Evolutionary conservation across 2,329 filamentous ascomycete species (phyloP).

Genomic region (Apiospora koreana): DNA sequence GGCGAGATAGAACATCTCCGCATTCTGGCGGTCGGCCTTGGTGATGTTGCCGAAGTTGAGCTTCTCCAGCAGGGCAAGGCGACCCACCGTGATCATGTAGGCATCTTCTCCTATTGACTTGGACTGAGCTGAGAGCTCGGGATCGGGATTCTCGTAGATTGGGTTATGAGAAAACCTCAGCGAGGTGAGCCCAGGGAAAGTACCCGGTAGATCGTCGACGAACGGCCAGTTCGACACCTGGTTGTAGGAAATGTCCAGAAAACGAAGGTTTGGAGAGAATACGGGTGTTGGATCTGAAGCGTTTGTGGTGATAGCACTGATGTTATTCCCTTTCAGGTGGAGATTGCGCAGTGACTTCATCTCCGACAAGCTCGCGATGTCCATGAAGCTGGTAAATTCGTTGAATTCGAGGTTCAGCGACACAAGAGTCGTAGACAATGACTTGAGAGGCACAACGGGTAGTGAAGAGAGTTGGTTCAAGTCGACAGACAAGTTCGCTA

Average conservation of each 20-base stretch:
- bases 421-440: constrained; percentile 54
- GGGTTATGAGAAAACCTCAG: constrained; percentile 87
- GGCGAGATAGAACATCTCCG: constrained; percentile 90
- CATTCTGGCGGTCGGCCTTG: constrained; percentile 75
- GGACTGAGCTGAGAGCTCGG: constrained; percentile 28
- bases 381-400: constrained; percentile 59
- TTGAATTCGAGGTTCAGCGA: constrained; percentile 75
- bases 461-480: constrained; percentile 60
- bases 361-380: constrained; percentile 54
- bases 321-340: constrained; percentile 77
- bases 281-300: constrained; percentile 38
- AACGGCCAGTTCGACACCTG: constrained; percentile 69
- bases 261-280: constrained; percentile 58
- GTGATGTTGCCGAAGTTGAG: constrained; percentile 77
- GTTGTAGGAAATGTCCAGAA: constrained; percentile 76
- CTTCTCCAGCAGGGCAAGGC: constrained; percentile 65
- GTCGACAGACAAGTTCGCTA: constrained; percentile 53
- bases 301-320: constrained; percentile 45
- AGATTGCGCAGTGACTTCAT: constrained; percentile 57
- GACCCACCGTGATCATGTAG: constrained; percentile 84
- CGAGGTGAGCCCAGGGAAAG: constrained; percentile 73
- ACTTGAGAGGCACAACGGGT: constrained; percentile 37
- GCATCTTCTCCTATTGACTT: constrained; percentile 67
- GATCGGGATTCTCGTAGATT: constrained; percentile 63
- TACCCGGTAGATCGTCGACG: constrained; percentile 64